Evolutionary conservation across 2,329 filamentous ascomycete genomes (phyloP), one percentile per base, ranked within the genome.

Genomic region (Hypoxylon sp.): DNA sequence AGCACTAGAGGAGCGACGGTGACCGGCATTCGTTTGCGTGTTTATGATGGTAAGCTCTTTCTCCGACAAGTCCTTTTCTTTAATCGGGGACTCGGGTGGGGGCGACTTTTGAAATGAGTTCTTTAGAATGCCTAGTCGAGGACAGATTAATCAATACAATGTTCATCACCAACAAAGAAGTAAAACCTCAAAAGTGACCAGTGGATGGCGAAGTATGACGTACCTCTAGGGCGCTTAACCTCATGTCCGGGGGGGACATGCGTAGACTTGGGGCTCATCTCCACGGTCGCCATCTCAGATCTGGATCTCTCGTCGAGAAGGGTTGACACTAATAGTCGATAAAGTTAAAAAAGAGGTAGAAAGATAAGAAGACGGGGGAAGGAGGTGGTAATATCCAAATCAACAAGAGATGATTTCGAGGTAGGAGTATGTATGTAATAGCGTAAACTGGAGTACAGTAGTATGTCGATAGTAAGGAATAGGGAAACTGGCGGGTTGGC

Each of bases 21-120:
- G 92, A 35, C 96, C 96, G 50, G 96, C 94, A 84, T 99, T 99
- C 78, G 93, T 89, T 69, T 98, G 89, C 0, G 96, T 99, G 82
- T 99, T 99, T 80, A 94, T 91, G 67, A 98, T 89, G 2, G 94
- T 97, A 75, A 98, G 85, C 78, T 98, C 96, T 82, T 97, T 96
- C 72, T 94, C 91, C 3, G 88, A 89, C 73, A 89, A 73, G 78
- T 89, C 80, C 75, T 84, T 79, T 73, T 83, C 82, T 74, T 82
- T 77, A 63, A 84, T 75, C 75, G 86, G 73, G 79, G 87, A 73
- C 80, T 86, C 68, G 79, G 86, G 84, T 19, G 86, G 84, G 31
- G 89, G 87, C 31, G 88, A 87, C 65, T 86, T 84, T 74, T 87
- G 90, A 68, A 87, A 93, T 53, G 92, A 91, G 84, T 97, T 97